Percentiles rank a stretch among this genome's conserved stretches.
Conservation (phyloP, 768 basidiomycete species). For the Lactifluus pinguis region DNA sequence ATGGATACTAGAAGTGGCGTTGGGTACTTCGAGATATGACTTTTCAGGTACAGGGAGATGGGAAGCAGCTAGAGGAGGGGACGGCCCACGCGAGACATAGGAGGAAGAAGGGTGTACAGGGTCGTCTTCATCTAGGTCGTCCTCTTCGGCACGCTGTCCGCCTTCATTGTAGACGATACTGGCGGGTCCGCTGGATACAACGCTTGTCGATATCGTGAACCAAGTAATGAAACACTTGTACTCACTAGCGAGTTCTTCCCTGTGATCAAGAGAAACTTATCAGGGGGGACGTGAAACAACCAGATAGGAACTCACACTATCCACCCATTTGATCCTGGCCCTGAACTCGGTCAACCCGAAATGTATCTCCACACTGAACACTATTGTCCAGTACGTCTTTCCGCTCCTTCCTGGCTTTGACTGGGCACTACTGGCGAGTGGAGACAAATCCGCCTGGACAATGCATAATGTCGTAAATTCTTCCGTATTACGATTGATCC, state of each 20-base stretch:
- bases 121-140: slow-evolving; percentile 49
- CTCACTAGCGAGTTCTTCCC: slow-evolving; percentile 69
- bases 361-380: slow-evolving; percentile 78
- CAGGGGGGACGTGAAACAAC: background rate
- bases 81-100: slow-evolving; percentile 46
- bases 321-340: slow-evolving; percentile 75
- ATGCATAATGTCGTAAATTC: slow-evolving; percentile 70
- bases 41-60: slow-evolving; percentile 23
- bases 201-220: slow-evolving; percentile 1
- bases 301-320: slow-evolving; percentile 45
- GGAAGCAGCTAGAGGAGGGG: slow-evolving; percentile 29
- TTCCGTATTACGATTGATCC: slow-evolving; percentile 61
- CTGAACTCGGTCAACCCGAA: slow-evolving; percentile 78
- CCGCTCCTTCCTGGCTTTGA: slow-evolving; percentile 55
- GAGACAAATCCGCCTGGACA: slow-evolving; percentile 69
- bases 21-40: slow-evolving; percentile 25
- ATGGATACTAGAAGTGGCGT: background rate
- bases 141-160: slow-evolving; percentile 64
- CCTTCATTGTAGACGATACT: slow-evolving; percentile 78
- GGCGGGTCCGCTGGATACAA: slow-evolving; percentile 54
- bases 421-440: slow-evolving; percentile 60
- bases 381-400: slow-evolving; percentile 75
- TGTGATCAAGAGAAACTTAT: slow-evolving; percentile 22
- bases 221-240: background rate
- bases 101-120: slow-evolving; percentile 29